phyloP scores from a whole-genome alignment of 2,329 filamentous ascomycete species.

The Curvularia hawaiiensis region DNA sequence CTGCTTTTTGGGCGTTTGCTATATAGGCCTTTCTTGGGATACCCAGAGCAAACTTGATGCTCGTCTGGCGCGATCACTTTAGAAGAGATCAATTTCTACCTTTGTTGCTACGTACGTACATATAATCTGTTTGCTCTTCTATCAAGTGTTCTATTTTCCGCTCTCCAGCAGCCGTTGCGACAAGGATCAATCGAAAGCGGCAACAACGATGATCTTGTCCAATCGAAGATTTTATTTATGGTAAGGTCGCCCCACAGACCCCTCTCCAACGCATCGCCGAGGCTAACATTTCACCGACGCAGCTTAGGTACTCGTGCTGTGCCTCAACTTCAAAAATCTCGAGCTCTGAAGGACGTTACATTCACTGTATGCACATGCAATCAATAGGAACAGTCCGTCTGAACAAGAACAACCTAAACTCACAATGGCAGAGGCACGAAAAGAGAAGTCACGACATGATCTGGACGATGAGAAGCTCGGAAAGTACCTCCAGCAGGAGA shows the following conservation, averaged over 20 bases:
- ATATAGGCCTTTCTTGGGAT: conserved; percentile 15
- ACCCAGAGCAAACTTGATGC: conserved; percentile 17
- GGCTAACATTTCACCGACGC: conserved; percentile 26
- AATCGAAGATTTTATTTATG: background rate
- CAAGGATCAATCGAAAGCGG: background rate
- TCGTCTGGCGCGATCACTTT: conserved; percentile 13
- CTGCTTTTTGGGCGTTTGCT: conserved; percentile 8
- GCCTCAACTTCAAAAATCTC: background rate
- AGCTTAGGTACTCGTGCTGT: conserved; percentile 16
- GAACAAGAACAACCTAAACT: background rate
- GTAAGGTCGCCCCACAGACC: conserved; percentile 16
- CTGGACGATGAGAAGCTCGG: conserved; percentile 40
- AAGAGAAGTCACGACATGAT: conserved; percentile 32
- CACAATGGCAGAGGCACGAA: conserved; percentile 18
- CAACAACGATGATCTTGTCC: background rate
- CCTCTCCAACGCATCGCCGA: conserved; percentile 19
- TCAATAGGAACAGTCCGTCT: background rate
- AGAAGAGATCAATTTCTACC: conserved; percentile 10
- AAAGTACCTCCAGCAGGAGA: conserved; percentile 34
- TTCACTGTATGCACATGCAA: background rate
- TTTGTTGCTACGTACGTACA: conserved; percentile 2
- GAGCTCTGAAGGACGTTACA: conserved; percentile 1
- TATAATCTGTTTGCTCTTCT: background rate
- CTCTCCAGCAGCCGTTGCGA: background rate
- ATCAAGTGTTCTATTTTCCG: background rate